These are phyloP conservation scores for Coemansia sp. DNA, from an alignment of 192 early-diverging fungal species.

Conservation along the genomic window DNA sequence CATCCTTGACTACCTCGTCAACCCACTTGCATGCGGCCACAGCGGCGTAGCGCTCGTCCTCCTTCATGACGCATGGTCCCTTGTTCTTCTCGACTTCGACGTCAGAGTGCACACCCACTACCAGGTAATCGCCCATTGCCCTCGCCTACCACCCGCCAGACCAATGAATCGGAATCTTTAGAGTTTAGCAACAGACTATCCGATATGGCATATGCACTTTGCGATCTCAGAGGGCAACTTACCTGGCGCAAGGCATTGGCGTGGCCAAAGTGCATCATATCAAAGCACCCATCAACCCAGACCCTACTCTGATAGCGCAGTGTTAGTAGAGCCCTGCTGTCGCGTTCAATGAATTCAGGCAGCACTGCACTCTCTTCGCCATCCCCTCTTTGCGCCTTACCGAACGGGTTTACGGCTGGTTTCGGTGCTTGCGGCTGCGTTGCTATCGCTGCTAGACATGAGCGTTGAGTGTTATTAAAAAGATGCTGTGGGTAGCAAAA, in stretches of 20 bases:
- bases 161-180: background rate
- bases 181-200: background rate
- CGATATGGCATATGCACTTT: background rate
- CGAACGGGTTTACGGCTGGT: constrained; percentile 47
- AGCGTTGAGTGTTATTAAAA: background rate
- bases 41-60: constrained; percentile 93
- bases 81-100: constrained; percentile 90
- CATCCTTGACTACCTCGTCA: constrained; percentile 87
- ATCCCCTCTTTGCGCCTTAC: constrained; percentile 24
- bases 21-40: constrained; percentile 97
- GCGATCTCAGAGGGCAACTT: constrained; percentile 8
- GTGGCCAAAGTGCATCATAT: constrained; percentile 96
- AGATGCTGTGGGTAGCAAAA: background rate
- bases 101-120: constrained; percentile 97
- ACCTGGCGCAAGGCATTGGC: constrained; percentile 95
- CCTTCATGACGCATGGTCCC: constrained; percentile 95
- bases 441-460: background rate
- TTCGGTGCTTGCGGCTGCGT: constrained; percentile 8
- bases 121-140: constrained; percentile 90
- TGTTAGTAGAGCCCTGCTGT: background rate
- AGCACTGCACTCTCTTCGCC: background rate
- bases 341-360: background rate
- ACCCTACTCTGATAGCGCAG: constrained; percentile 34
- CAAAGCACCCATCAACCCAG: constrained; percentile 96
- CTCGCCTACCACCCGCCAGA: constrained; percentile 62